phyloP scores from a whole-genome alignment of 257 asterid species.

The Hygrophila difformis region DNA sequence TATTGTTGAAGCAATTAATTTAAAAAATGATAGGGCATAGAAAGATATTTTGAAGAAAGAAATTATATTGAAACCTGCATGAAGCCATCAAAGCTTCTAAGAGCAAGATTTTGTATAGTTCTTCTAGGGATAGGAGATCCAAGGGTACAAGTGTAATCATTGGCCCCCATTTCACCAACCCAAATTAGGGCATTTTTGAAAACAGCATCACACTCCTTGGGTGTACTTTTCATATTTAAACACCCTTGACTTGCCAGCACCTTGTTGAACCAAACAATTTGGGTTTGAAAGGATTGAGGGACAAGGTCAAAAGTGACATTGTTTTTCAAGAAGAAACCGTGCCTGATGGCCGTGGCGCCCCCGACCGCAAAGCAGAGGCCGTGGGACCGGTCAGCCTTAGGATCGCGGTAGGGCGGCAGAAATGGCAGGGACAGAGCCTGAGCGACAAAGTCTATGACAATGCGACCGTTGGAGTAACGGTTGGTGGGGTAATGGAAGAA shows the following conservation, averaged over 20 bases:
- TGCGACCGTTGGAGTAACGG: conserved; percentile 86
- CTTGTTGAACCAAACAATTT: conserved; percentile 37
- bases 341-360: conserved; percentile 43
- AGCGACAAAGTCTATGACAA: conserved; percentile 65
- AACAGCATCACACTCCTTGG: conserved; percentile 19
- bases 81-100: conserved; percentile 33
- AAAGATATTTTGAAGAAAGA: too few species aligned
- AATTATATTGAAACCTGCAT: too few species aligned
- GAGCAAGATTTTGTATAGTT: conserved; percentile 53
- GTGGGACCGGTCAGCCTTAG: conserved; percentile 24
- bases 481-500: conserved; percentile 85
- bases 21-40: too few species aligned
- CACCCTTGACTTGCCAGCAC: conserved; percentile 26
- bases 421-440: conserved; percentile 47
- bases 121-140: conserved; percentile 34
- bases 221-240: too few species aligned
- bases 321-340: conserved; percentile 32
- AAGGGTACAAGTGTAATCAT: conserved; percentile 60
- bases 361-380: conserved; percentile 78
- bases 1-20: too few species aligned
- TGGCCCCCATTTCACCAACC: conserved; percentile 60
- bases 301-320: conserved; percentile 31
- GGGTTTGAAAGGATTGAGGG: conserved; percentile 36
- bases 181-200: conserved; percentile 38
- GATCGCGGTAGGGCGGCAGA: conserved; percentile 47